Conservation (phyloP, 345 rosid genomes). For the Rhodomyrtus tomentosa region DNA sequence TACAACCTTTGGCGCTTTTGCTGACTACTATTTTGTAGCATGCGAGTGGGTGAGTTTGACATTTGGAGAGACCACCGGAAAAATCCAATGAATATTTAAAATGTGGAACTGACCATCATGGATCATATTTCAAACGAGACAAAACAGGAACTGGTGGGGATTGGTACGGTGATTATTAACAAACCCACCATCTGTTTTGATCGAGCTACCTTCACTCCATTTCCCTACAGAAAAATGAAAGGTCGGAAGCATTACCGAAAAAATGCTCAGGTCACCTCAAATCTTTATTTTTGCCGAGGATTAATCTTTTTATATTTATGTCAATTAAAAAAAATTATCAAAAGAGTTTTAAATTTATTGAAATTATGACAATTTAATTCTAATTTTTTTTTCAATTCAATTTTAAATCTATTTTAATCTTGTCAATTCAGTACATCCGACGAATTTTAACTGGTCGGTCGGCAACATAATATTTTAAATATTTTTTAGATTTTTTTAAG, state of each 20-base stretch:
- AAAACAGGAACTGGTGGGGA: not conserved
- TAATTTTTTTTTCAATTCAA: too few relatives aligned
- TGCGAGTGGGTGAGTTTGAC: not conserved
- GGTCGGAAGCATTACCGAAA: not conserved
- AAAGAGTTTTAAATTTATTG: too few relatives aligned
- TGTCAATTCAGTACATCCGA: too few relatives aligned
- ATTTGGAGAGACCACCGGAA: not conserved
- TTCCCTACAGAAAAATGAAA: not conserved
- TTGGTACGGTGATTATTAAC: not conserved
- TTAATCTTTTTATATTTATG: too few relatives aligned
- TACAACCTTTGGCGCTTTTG: not conserved
- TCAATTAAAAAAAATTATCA: too few relatives aligned
- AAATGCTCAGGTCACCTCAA: too few relatives aligned
- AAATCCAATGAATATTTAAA: not conserved
- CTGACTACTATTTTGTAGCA: not conserved
- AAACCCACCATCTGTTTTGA: not conserved
- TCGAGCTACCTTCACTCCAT: not conserved
- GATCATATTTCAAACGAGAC: not conserved
- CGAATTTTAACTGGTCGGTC: too few relatives aligned
- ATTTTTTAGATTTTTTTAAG: too few relatives aligned
- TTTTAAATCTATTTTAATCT: too few relatives aligned
- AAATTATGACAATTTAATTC: too few relatives aligned
- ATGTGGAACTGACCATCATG: not conserved
- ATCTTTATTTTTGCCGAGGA: too few relatives aligned
- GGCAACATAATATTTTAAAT: too few relatives aligned